Conservation (phyloP, 805 yeast species). For the Cyberlindnera misumaiensis region DNA sequence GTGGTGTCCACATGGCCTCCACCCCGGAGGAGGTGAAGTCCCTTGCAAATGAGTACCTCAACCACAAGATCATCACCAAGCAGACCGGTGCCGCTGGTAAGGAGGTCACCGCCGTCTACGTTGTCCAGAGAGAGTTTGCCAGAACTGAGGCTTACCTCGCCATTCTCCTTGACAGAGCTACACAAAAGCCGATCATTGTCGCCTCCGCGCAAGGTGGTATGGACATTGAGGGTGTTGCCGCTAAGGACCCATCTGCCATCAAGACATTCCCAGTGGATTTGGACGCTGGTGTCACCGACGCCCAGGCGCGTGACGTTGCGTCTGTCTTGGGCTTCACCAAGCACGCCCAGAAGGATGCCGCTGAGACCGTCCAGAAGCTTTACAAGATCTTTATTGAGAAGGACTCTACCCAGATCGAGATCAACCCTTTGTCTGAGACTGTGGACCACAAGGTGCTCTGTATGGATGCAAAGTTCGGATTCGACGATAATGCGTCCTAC, state of each 20-base stretch:
- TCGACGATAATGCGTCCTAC: slow-evolving; percentile 93
- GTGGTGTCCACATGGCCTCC: slow-evolving; percentile 89
- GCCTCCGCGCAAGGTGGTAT: slow-evolving; percentile 99
- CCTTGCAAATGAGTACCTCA: slow-evolving; percentile 82
- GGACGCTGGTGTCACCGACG: slow-evolving; percentile 72
- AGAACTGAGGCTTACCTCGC: slow-evolving; percentile 94
- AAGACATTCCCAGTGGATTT: slow-evolving; percentile 78
- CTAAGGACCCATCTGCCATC: slow-evolving; percentile 83
- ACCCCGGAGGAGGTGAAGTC: slow-evolving; percentile 82
- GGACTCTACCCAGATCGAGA: slow-evolving; percentile 97
- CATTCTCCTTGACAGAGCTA: slow-evolving; percentile 87
- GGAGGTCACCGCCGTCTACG: slow-evolving; percentile 91
- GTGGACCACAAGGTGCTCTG: slow-evolving; percentile 85
- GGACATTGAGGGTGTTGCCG: slow-evolving; percentile 99
- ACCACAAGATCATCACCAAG: slow-evolving; percentile 91
- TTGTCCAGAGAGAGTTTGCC: slow-evolving; percentile 92
- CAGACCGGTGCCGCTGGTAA: slow-evolving; percentile 98
- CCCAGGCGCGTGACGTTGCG: slow-evolving; percentile 71
- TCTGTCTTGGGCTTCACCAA: slow-evolving; percentile 72
- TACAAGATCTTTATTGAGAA: slow-evolving; percentile 84
- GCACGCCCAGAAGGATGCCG: slow-evolving; percentile 79
- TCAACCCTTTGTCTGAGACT: slow-evolving; percentile 95
- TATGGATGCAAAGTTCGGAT: slow-evolving; percentile 98
- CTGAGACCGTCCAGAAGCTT: slow-evolving; percentile 76
- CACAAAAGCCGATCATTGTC: slow-evolving; percentile 86